phyloP scores from a whole-genome alignment of 2,329 filamentous ascomycete species.

The Phialocephala sp. region DNA sequence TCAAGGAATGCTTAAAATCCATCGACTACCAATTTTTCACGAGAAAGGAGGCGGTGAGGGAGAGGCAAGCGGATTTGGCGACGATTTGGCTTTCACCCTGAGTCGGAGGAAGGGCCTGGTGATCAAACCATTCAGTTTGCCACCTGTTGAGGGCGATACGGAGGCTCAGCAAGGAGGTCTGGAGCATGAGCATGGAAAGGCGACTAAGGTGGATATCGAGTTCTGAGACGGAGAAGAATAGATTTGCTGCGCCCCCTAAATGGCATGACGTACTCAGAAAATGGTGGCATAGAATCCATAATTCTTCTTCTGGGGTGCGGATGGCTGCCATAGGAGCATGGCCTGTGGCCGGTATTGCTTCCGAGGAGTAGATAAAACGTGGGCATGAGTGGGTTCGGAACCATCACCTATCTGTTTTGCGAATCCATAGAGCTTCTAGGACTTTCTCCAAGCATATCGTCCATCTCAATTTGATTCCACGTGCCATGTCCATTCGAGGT shows the following conservation, averaged over 20 bases:
- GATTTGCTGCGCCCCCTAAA: background rate
- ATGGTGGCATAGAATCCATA: background rate
- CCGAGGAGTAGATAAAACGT: background rate
- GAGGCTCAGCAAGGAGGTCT: constrained; percentile 41
- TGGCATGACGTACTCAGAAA: too few species aligned
- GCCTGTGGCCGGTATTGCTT: background rate
- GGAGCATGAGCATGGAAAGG: constrained; percentile 39
- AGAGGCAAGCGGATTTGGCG: constrained; percentile 69
- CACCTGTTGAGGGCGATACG: constrained; percentile 79
- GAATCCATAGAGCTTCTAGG: constrained; percentile 38
- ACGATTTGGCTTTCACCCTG: constrained; percentile 89
- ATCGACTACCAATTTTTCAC: constrained; percentile 82
- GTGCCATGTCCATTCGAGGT: constrained; percentile 42
- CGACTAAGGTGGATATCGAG: constrained; percentile 43
- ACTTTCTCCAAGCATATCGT: constrained; percentile 43
- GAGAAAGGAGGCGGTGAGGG: constrained; percentile 85
- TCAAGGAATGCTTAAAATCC: constrained; percentile 85
- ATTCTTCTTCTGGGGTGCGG: background rate
- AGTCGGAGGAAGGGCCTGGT: constrained; percentile 80
- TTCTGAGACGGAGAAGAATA: constrained; percentile 34
- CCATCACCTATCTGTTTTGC: background rate
- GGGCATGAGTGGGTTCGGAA: background rate
- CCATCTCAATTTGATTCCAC: constrained; percentile 45
- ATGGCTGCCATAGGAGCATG: background rate
- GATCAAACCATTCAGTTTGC: constrained; percentile 87